These are phyloP conservation scores for Citrus sp. DNA, from an alignment of 345 rosid genomes.

Conservation along the genomic window DNA sequence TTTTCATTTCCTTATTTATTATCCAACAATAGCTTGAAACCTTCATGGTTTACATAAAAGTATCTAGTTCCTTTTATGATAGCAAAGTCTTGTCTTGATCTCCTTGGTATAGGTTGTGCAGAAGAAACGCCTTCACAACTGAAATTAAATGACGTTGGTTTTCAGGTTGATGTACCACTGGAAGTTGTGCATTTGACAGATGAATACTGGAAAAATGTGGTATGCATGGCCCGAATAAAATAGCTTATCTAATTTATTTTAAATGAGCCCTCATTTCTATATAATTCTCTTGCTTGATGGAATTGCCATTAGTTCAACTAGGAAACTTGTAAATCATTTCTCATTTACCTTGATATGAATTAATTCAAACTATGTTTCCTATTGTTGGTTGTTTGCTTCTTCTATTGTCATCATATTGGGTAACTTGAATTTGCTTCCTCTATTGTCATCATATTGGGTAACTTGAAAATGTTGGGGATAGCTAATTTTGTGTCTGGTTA, in stretches of 20 bases:
- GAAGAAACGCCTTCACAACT: neutral
- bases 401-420: neutral
- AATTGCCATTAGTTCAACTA: neutral
- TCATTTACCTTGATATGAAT: neutral
- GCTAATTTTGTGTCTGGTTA: neutral
- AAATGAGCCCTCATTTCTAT: neutral
- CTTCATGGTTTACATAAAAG: neutral
- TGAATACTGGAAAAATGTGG: conserved; percentile 95
- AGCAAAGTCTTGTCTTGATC: neutral
- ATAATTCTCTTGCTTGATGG: too few relatives aligned
- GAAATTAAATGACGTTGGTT: conserved; percentile 8
- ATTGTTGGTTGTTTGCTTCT: neutral
- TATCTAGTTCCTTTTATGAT: neutral
- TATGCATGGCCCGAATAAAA: conserved; percentile 20
- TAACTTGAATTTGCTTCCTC: neutral
- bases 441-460: neutral
- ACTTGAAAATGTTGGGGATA: neutral
- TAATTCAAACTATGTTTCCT: neutral
- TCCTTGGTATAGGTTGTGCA: neutral
- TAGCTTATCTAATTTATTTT: neutral
- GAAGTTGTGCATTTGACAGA: conserved; percentile 93
- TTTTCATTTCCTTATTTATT: neutral
- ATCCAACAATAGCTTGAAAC: neutral
- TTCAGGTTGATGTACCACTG: conserved; percentile 77
- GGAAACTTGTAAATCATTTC: neutral